Base-by-base conservation (phyloP, 163 green algal species). In the Scenedesmus sp. region DNA sequence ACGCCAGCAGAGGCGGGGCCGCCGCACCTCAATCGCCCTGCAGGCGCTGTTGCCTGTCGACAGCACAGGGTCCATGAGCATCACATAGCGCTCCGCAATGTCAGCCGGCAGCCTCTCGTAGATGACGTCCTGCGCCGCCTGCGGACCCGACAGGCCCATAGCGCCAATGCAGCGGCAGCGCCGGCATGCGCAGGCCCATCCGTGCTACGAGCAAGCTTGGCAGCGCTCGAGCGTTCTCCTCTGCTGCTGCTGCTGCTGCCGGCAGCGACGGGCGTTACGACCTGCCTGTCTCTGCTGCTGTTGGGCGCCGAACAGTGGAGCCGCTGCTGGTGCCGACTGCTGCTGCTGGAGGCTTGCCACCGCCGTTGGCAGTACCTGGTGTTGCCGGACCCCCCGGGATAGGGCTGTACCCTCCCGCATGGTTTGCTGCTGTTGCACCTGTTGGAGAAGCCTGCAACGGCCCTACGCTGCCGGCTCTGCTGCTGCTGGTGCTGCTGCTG, bases 11-110 rank as follows among this genome's bases (percentile, higher is more conserved):
- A 61, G 12, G 51, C 4, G 51, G 33, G 9, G 37, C 80, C 20
- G 40, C 1, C 85, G 0, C 72, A 96, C 96, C 94, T 97, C 85
- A 30, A 98, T 96, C 26, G 96, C 97, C 40, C 95, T 92, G 33
- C 92, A 79, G 6, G 97, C 96, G 22, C 95, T 97, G 90, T 95
- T 94, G 56, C 97, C 97, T 1, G 97, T 99, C 26, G 94, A 98
- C 49, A 99, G 95, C 42, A 99, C 97, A 44, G 98, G 98, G 92
- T 99, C 98, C 95, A 99, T 96, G 26, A 99, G 95, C 89, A 99
- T 91, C 84, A 99, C 98, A 91, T 98, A 96, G 22, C 98, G 95
- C 73, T 99, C 91, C 10, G 96, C 94, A 83, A 99, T 99, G 96
- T 99, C 98, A 6, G 72, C 78, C 1, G 97, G 97, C 37, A 99